phyloP scores from a whole-genome alignment of 176 grass and related monocot species.

The Tillandsia fasciculata region DNA sequence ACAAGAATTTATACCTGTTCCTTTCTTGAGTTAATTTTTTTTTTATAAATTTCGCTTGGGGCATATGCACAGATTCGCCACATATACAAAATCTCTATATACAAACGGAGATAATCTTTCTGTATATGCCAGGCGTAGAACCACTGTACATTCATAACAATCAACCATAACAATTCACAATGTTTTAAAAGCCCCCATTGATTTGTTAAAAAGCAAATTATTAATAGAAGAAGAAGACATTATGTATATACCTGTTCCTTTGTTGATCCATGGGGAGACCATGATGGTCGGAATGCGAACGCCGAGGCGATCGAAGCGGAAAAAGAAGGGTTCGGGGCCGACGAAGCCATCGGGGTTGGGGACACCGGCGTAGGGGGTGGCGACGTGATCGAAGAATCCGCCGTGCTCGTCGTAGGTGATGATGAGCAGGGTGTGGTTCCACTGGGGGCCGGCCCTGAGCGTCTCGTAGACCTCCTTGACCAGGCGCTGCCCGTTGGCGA shows the following conservation, averaged over 20 bases:
- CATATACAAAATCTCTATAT: too few species aligned
- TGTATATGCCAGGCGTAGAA: too few species aligned
- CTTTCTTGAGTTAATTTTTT: too few species aligned
- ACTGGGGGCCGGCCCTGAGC: constrained; percentile 61
- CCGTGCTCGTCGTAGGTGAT: constrained; percentile 94
- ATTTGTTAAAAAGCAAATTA: background rate
- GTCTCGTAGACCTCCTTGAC: constrained; percentile 93
- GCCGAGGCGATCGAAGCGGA: constrained; percentile 73
- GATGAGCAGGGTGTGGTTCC: constrained; percentile 66
- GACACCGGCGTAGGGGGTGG: constrained; percentile 59
- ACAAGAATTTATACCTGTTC: too few species aligned
- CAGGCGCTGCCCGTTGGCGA: constrained; percentile 65
- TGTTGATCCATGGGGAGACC: constrained; percentile 88
- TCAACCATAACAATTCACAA: too few species aligned
- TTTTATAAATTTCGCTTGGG: too few species aligned
- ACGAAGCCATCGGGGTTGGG: constrained; percentile 76
- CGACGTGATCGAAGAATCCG: constrained; percentile 79
- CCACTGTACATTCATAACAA: too few species aligned
- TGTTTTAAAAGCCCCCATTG: too few species aligned
- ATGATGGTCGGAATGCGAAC: constrained; percentile 76
- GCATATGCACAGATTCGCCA: too few species aligned
- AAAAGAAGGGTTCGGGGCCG: constrained; percentile 55
- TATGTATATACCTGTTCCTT: constrained; percentile 35
- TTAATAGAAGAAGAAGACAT: background rate
- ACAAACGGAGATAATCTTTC: too few species aligned